Evolutionary conservation across 768 basidiomycete species (phyloP), one percentile per base, ranked within the genome.

Genomic region (Agaricus subrufescens): DNA sequence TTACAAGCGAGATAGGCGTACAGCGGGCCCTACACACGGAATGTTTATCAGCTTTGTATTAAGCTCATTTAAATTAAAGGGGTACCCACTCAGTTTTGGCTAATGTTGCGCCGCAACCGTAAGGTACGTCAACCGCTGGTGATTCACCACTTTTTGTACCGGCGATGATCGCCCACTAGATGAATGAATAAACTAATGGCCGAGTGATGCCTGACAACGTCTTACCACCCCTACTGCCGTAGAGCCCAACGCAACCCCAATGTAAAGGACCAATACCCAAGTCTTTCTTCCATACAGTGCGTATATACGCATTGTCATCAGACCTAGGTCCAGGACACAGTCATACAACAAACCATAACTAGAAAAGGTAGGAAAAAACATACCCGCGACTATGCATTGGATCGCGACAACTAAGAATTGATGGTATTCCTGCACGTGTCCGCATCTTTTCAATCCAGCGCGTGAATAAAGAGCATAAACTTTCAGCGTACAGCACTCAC

Each of bases 271-370:
- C 1, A 73, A 67, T n/a, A 74, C 59, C 31, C 48, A 51, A 8
- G 56, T 56, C 47, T 47, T 68, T 6, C 69, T 68, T 5, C 64
- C 66, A 54, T 75, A 77, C 0, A 77, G 65, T 29, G 76, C 76
- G 52, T 73, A 71, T 6, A 72, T 73, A 6, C 76, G 61, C 60
- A 74, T 69, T n/a, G 71, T 69, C 9, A 75, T 67, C 29, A 75
- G 63, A n/a, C 68, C 74, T 75, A 29, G n/a, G n/a, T 10, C 19
- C 40, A 30, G 7, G 45, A 10, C n/a, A 15, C 43, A 4, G 46
- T 38, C 45, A 46, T 19, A 27, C 2, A 11, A 27, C 26, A 31
- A n/a, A 9, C n/a, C 4, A 19, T 8, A 37, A 37, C 25, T 8
- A 3, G 37, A n/a, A 27, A 45, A 40, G n/a, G 49, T 19, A 19